Evolutionary conservation across 768 basidiomycete species (phyloP).

Genomic region (Sporobolomyces pararoseus): DNA sequence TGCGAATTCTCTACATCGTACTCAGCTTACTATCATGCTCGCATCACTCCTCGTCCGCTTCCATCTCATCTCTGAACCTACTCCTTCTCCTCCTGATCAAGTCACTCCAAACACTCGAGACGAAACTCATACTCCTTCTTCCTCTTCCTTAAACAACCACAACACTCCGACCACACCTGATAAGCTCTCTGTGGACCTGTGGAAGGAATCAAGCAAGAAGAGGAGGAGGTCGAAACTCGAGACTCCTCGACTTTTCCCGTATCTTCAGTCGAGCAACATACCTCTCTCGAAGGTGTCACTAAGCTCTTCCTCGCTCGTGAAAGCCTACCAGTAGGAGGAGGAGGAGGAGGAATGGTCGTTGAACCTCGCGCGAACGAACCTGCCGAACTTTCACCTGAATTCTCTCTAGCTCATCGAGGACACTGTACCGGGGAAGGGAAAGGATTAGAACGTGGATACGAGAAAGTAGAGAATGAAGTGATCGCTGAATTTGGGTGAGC

Average conservation of each 20-base stretch:
- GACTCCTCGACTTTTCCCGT: too few relatives aligned
- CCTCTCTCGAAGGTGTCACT: not conserved
- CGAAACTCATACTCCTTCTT: not conserved
- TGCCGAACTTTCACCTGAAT: not conserved
- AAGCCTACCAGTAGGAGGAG: not conserved
- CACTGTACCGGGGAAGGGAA: not conserved
- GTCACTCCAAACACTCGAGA: too few relatives aligned
- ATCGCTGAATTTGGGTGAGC: not conserved
- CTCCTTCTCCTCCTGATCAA: not conserved
- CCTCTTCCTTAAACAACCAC: too few relatives aligned
- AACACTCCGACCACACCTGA: too few relatives aligned
- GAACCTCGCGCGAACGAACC: not conserved
- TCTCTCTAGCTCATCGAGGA: not conserved
- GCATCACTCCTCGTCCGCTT: not conserved
- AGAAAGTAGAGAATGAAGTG: not conserved
- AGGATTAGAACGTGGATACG: not conserved
- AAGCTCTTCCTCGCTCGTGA: not conserved
- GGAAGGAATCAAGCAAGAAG: too few relatives aligned
- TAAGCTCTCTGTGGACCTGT: too few relatives aligned
- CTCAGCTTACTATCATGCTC: too few relatives aligned
- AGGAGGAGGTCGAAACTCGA: too few relatives aligned
- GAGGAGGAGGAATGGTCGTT: not conserved
- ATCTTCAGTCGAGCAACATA: too few relatives aligned
- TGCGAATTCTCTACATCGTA: not conserved
- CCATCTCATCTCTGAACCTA: not conserved